These are phyloP conservation scores for Scleromitrula shiraiana DNA, from an alignment of 2,329 filamentous ascomycete species.

Conservation along the genomic window DNA sequence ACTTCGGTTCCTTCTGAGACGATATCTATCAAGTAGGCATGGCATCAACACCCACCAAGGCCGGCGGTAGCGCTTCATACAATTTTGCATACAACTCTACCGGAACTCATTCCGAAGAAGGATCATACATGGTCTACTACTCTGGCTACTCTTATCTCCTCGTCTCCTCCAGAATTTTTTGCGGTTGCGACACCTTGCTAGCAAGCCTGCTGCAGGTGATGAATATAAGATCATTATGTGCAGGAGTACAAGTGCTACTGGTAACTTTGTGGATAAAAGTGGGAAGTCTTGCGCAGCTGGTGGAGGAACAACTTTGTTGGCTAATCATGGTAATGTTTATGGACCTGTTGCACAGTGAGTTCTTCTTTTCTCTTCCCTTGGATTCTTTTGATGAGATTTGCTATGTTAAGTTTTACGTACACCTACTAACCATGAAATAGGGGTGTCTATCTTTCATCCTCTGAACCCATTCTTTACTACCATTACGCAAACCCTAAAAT, in stretches of 20 bases:
- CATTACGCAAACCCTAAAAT: constrained; percentile 50
- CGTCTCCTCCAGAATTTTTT: constrained; percentile 54
- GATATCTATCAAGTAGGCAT: constrained; percentile 55
- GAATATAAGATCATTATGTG: constrained; percentile 26
- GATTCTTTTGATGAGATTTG: too few relatives aligned
- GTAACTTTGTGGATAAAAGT: constrained; percentile 48
- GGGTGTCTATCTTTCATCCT: constrained; percentile 4
- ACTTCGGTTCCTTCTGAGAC: constrained; percentile 62
- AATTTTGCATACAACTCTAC: constrained; percentile 47
- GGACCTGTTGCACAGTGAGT: constrained; percentile 53
- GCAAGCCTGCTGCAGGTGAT: constrained; percentile 32
- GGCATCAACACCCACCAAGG: constrained; percentile 28
- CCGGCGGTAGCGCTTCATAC: constrained; percentile 28
- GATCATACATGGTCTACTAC: constrained; percentile 46
- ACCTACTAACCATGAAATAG: constrained; percentile 25
- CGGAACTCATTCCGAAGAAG: constrained; percentile 48
- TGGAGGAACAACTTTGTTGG: constrained; percentile 54
- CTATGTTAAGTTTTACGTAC: too few relatives aligned
- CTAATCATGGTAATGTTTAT: constrained; percentile 52
- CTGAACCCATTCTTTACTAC: constrained; percentile 41
- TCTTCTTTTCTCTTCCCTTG: neutral
- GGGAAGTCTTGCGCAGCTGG: constrained; percentile 45
- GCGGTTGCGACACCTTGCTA: constrained; percentile 49
- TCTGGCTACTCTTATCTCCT: constrained; percentile 55
- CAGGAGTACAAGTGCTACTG: constrained; percentile 57